Base-by-base conservation (phyloP, 352 stramenopile species). In the Phytopythium montanum region DNA sequence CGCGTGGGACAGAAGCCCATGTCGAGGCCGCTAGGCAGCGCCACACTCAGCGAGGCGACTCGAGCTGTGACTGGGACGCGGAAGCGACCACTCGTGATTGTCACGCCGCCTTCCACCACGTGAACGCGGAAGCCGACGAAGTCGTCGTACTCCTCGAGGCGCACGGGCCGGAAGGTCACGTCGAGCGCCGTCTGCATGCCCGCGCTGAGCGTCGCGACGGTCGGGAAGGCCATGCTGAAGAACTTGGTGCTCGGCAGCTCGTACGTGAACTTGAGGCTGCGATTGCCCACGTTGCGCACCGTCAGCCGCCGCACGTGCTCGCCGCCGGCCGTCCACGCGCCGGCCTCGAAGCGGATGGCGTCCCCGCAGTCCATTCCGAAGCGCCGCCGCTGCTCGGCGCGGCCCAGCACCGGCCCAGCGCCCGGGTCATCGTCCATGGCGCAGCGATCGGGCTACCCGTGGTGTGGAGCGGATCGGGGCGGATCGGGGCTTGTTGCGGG, bases 191-290 rank as follows among this genome's bases (percentile, higher is more conserved):
- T 85, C 39, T 78, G 70, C 74, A 95, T 97, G 44, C 91, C 92
- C 3, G 90, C 90, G 51, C 80, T 96, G 23, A 98, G 81, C 23
- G 78, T 94, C 33, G 93, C 88, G 21, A 94, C 63, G 25, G 90
- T 87, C 21, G 94, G 93, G 70, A 97, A 98, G 52, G 92, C 84
- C 85, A 98, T 95, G 55, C 85, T 97, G 56, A 98, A 98, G 69
- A 95, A 97, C 64, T 96, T 95, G 56, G 92, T 97, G 54, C 70
- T 83, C 21, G 92, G 94, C 25, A 98, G 77, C 60, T 93, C 81
- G 69, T 97, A 97, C 69, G 97, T 97, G 68, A 97, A 95, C 69
- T 95, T 94, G 61, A 93, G 83, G 13, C 74, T 96, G 64, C 79
- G 77, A 23, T 74, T 68, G 5, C 81, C 90, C 34, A 98, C 83